Conservation (phyloP, 805 yeast genomes). For the Saccharomycopsis sp. region DNA sequence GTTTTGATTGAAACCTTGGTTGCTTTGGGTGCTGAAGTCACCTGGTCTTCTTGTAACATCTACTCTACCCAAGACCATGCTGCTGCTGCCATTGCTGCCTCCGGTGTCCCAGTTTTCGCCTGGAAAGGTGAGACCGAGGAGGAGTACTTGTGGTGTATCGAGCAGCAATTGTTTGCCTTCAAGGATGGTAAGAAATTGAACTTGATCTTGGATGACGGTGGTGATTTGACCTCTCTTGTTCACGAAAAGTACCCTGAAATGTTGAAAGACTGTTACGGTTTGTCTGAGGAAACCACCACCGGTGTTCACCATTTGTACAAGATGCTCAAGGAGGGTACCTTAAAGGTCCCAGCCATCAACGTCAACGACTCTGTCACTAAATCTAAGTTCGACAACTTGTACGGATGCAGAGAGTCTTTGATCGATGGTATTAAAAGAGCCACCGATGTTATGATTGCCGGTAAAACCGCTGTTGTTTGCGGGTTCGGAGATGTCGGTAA, state of each 20-base stretch:
- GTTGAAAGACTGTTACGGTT: slow-evolving; percentile 91
- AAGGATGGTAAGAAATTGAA: slow-evolving; percentile 92
- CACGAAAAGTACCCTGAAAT: slow-evolving; percentile 98
- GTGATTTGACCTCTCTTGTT: slow-evolving; percentile 93
- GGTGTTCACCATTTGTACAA: slow-evolving; percentile 99
- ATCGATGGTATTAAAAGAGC: slow-evolving; percentile 99
- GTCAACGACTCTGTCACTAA: slow-evolving; percentile 99
- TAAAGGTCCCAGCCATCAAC: slow-evolving; percentile 98
- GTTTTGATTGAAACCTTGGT: slow-evolving; percentile 95
- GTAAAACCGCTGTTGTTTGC: slow-evolving; percentile 97
- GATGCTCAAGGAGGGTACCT: slow-evolving; percentile 79
- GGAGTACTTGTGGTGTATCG: slow-evolving; percentile 98
- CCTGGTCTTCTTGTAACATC: slow-evolving; percentile 99
- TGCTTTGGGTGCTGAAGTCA: slow-evolving; percentile 98
- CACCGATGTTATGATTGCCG: slow-evolving; percentile 99
- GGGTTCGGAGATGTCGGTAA: slow-evolving; percentile 99
- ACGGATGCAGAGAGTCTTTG: slow-evolving; percentile 99
- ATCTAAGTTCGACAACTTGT: slow-evolving; percentile 98
- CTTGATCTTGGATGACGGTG: slow-evolving; percentile 98
- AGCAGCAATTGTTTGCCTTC: slow-evolving; percentile 97
- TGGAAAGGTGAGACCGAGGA: slow-evolving; percentile 99
- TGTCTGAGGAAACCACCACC: slow-evolving; percentile 98
- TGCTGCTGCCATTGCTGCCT: slow-evolving; percentile 99
- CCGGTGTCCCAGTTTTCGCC: slow-evolving; percentile 98
- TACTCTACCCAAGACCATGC: slow-evolving; percentile 99